phyloP scores from a whole-genome alignment of 768 basidiomycete genomes.

The Hygrocybe punicea region DNA sequence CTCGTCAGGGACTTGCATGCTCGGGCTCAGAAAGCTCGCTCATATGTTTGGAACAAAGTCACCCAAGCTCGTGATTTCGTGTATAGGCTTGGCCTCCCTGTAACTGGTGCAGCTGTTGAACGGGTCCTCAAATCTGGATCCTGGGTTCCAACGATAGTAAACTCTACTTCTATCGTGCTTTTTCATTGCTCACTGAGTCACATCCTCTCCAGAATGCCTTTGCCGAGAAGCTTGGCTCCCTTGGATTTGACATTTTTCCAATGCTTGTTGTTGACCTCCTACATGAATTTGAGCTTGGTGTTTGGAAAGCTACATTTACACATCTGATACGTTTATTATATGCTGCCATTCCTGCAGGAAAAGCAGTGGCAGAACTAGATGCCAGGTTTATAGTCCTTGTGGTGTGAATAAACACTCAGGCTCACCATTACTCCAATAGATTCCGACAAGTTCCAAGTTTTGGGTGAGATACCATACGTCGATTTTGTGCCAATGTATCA shows the following conservation, averaged over 20 bases:
- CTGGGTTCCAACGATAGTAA: slow-evolving; percentile 9
- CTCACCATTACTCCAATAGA: slow-evolving; percentile 17
- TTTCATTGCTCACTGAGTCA: not conserved
- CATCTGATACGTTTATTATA: slow-evolving; percentile 8
- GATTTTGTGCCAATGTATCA: slow-evolving; percentile 33
- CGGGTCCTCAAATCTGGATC: slow-evolving; percentile 1
- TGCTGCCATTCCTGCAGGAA: not conserved
- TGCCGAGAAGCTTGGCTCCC: slow-evolving; percentile 2
- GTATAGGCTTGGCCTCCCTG: not conserved
- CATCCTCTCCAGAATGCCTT: slow-evolving; percentile 12
- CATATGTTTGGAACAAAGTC: slow-evolving; percentile 5
- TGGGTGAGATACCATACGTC: slow-evolving; percentile 32
- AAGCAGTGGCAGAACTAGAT: slow-evolving; percentile 20
- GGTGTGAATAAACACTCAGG: not conserved
- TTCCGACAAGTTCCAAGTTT: slow-evolving; percentile 29
- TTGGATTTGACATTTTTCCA: slow-evolving; percentile 5
- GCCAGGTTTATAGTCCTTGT: slow-evolving; percentile 10
- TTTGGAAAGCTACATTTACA: slow-evolving; percentile 4
- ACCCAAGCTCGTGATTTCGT: slow-evolving; percentile 3
- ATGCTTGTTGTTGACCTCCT: slow-evolving; percentile 10
- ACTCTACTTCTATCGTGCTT: not conserved
- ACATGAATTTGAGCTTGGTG: slow-evolving; percentile 6
- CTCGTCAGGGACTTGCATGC: not conserved
- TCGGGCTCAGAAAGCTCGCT: not conserved
- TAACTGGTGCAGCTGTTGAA: slow-evolving; percentile 2